Evolutionary conservation across 2,329 filamentous ascomycete species (phyloP).

Genomic region (Berkeleyomyces basicola): DNA sequence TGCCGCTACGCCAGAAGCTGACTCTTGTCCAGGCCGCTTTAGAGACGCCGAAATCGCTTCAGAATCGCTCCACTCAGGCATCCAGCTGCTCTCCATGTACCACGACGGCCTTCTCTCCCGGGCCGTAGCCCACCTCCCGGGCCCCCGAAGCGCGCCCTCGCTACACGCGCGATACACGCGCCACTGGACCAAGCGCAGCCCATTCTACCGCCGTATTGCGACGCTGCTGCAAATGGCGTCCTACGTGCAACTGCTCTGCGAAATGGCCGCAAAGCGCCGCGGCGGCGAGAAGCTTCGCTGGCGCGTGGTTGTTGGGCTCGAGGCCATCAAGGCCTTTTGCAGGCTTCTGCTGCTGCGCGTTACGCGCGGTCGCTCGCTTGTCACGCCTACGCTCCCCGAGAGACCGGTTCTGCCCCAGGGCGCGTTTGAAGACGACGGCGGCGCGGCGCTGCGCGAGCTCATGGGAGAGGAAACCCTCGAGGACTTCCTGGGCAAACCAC

Average conservation of each 20-base stretch:
- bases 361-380: slow-evolving; percentile 65
- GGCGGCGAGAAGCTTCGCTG: slow-evolving; percentile 67
- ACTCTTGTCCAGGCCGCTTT: slow-evolving; percentile 44
- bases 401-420: slow-evolving; percentile 54
- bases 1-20: neutral
- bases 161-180: slow-evolving; percentile 50
- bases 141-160: slow-evolving; percentile 24
- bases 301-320: slow-evolving; percentile 72
- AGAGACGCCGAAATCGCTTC: slow-evolving; percentile 89
- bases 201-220: slow-evolving; percentile 65
- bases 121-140: slow-evolving; percentile 34
- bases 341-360: slow-evolving; percentile 63
- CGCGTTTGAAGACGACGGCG: slow-evolving; percentile 23
- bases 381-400: slow-evolving; percentile 73
- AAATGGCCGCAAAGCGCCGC: slow-evolving; percentile 84
- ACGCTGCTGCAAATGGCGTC: slow-evolving; percentile 75
- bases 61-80: slow-evolving; percentile 74
- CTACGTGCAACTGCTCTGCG: slow-evolving; percentile 91
- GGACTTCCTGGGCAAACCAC: slow-evolving; percentile 34
- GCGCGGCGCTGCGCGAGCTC: slow-evolving; percentile 27
- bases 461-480: slow-evolving; percentile 24
- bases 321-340: slow-evolving; percentile 74
- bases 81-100: slow-evolving; percentile 81
- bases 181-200: slow-evolving; percentile 46
- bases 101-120: slow-evolving; percentile 73